Base-by-base conservation (phyloP, 768 basidiomycete genomes). In the Amanita polypyramis region DNA sequence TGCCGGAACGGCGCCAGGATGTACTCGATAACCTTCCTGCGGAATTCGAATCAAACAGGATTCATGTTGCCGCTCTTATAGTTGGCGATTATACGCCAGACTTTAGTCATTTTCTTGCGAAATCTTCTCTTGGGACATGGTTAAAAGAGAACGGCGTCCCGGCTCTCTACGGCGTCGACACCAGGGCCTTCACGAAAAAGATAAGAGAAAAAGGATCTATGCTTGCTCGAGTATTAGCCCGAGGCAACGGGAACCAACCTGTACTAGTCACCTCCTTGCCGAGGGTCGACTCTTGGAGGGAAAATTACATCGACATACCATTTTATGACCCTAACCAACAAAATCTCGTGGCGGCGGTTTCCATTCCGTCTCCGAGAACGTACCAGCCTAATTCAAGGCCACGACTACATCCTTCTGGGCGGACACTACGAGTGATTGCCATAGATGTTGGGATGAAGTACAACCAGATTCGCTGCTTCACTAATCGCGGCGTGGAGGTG, bases 371-470 rank as follows among this genome's bases (percentile, higher is more conserved):
- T 39, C 80, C 94, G 2, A 75, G 79, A 33, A 55, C 91, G 12
- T 89, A 83, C 72, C 70, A 72, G 55, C 80, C 87, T 15, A 72
- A 72, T 7, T 62, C 63, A 32, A 64, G 68, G 43, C 70, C 79
- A 19, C 76, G 69, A 45, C 61, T 78, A 29, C 89, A 96, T 60
- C 85, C 89, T 2, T 82, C 79, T 1, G 89, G 87, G 25, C 79
- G 93, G 43, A 67, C 79, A 0, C 61, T 98, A 25, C 85, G 96
- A 51, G 77, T 99, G 23, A 60, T 99, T 12, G 92, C 91, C 4
- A 68, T 98, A 50, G 96, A 99, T 62, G 95, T 98, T 43, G 96
- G 96, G n/a, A 98, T 98, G 90, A 99, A 99, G 67, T 96, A 88
- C 72, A 98, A 98, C 66, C 96, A 99, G 66, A 93, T 98, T 56